phyloP scores from a whole-genome alignment of 2,329 filamentous ascomycete species.

The Pleurostoma richardsiae region DNA sequence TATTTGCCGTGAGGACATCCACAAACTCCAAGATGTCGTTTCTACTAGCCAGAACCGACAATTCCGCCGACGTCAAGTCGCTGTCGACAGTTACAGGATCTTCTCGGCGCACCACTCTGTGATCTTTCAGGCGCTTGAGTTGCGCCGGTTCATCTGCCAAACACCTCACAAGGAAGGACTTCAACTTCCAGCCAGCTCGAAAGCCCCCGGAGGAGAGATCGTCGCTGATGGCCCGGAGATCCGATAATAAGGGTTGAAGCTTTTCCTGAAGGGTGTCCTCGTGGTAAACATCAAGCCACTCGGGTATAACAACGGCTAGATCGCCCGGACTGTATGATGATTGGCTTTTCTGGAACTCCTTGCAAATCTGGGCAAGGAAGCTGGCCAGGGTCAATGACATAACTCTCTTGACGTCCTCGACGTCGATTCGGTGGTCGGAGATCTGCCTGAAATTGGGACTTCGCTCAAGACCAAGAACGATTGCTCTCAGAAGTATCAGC shows the following conservation, averaged over 20 bases:
- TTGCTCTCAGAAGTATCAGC: constrained; percentile 3
- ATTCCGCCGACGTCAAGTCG: neutral
- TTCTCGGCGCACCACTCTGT: neutral
- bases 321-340: neutral
- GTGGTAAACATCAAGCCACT: constrained; percentile 12
- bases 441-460: neutral
- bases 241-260: neutral
- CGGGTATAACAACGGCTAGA: neutral
- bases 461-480: constrained; percentile 2
- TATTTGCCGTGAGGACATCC: too few species aligned
- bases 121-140: neutral
- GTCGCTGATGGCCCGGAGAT: constrained; percentile 12
- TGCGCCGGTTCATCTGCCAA: constrained; percentile 31
- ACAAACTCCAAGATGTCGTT: neutral
- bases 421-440: constrained; percentile 1
- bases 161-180: constrained; percentile 34
- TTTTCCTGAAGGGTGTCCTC: constrained; percentile 7
- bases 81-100: neutral
- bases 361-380: neutral
- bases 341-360: neutral
- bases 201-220: constrained; percentile 11
- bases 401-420: neutral
- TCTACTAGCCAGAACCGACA: neutral
- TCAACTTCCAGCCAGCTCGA: constrained; percentile 37
- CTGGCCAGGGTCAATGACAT: neutral